Conservation (phyloP, 108 stramenopile genomes). For the Nitzschia sp. region DNA sequence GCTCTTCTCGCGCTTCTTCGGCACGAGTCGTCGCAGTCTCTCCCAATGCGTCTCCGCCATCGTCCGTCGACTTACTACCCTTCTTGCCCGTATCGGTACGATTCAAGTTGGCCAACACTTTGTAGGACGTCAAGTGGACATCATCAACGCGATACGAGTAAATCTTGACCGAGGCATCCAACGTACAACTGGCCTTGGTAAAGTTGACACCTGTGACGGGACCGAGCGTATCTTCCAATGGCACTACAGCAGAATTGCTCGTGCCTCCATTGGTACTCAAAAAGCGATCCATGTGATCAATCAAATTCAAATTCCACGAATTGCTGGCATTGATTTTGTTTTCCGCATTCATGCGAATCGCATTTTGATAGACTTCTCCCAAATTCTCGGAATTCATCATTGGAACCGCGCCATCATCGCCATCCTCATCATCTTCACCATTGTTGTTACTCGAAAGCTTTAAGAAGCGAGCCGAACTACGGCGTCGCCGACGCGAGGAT, state of each 20-base stretch:
- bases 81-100: slow-evolving; percentile 56
- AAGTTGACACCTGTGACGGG: slow-evolving; percentile 85
- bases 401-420: slow-evolving; percentile 2
- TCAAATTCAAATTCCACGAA: slow-evolving; percentile 93
- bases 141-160: slow-evolving; percentile 98
- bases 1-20: slow-evolving; percentile 15
- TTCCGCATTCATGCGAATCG: slow-evolving; percentile 92
- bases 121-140: slow-evolving; percentile 89
- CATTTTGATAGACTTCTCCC: slow-evolving; percentile 84
- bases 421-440: slow-evolving; percentile 41
- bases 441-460: slow-evolving; percentile 36
- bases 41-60: neutral
- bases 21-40: neutral
- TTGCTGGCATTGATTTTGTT: slow-evolving; percentile 96
- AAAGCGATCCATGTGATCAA: slow-evolving; percentile 95
- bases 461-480: slow-evolving; percentile 81
- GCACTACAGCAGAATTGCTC: neutral
- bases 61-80: neutral
- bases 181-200: slow-evolving; percentile 94
- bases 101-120: slow-evolving; percentile 94
- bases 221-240: slow-evolving; percentile 17
- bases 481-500: slow-evolving; percentile 53
- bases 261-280: neutral
- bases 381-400: slow-evolving; percentile 40
- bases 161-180: slow-evolving; percentile 97